Base-by-base conservation (phyloP, 805 yeast genomes). In the Candida koratica region DNA sequence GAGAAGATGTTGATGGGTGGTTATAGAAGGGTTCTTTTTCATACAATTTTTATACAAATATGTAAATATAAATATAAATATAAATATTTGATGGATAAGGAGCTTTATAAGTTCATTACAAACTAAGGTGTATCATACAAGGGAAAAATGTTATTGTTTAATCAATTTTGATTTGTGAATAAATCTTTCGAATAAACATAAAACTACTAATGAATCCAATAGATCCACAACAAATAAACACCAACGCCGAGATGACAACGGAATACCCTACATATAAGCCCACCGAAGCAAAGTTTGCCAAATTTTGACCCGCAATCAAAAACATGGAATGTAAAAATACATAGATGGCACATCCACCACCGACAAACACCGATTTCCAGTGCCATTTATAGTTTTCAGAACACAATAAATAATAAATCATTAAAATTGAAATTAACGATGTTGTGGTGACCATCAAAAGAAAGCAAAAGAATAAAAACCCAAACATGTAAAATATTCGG, bases 311-410 rank as follows among this genome's bases (percentile, higher is more conserved):
- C 44, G 75, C 78, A 16, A 87, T 74, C 51, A 90, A 73, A 46
- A 83, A 66, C 41, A 88, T 64, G 2, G 97, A 80, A 60, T 93
- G 96, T 32, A 86, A 47, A 61, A 88, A 86, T 27, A 89, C 81
- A 57, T 90, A 93, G 36, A 81, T 48, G 0, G 95, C 74, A 56
- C 95, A 82, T 20, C 97, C 94, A 28, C 96, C 97, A 17, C 95
- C 85, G 41, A 87, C 75, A 51, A 83, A 76, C 49, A 85, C 63
- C 3, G 95, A 77, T 59, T 89, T 79, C 98, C 98, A 93, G 56
- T 90, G 97, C 98, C 98, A 93, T 59, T 80, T 79, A 69, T 94
- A 89, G 60, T 93, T 86, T 57, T 93, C 98, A 34, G 86, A 68
- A 55, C 95, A 86, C 46, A 93, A 71, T 4, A 87, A 75, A 67